Evolutionary conservation across 345 rosid species (phyloP), one percentile per base, ranked within the genome.

Genomic region (Cardamine chenopodiifolia): DNA sequence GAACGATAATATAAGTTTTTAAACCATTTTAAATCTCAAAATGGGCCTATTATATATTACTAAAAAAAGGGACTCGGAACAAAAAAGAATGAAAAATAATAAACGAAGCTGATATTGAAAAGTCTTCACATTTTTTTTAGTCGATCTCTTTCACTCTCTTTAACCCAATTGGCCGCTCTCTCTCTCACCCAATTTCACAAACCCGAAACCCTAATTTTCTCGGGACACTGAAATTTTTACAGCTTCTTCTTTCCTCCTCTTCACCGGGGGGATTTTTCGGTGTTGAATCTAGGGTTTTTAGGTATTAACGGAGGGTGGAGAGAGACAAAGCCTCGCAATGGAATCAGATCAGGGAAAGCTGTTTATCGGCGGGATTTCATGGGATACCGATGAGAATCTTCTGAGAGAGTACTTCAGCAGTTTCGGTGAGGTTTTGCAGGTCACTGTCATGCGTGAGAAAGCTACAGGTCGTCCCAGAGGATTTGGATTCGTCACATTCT

Each of bases 301-400:
- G 53, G 47, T 50, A 19, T 39, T 23, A 57, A 29, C 68, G 44
- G 10, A 26, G 57, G n/a, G 66, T 31, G 17, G 26, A 34, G 59
- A 54, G n/a, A 58, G 62, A 56, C 15, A 68, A n/a, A 18, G 7
- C 8, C 28, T 54, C 8, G 28, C 37, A 44, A 84, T 93, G 94
- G 90, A 91, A 72, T 89, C 96, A 49, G 96, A 94, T 89, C 94
- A 84, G 73, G 97, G 96, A 40, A 86, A 90, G 89, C 86, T 93
- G 4, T 90, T 93, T 77, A 85, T 93, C 70, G 97, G 98, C 25
- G 98, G 98, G 78, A 89, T 93, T 70, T 93, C 98, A 37, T 90
- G 97, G 98, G 98, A 93, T 70, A 93, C 97, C 1, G 75, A 71
- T 61, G 97, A 93, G 82, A 91, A 89, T 15, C 83, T 74, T 73